These are phyloP conservation scores for Boletus semigastroideus DNA, from an alignment of 1,284 basidiomycete species.

Conservation along the genomic window DNA sequence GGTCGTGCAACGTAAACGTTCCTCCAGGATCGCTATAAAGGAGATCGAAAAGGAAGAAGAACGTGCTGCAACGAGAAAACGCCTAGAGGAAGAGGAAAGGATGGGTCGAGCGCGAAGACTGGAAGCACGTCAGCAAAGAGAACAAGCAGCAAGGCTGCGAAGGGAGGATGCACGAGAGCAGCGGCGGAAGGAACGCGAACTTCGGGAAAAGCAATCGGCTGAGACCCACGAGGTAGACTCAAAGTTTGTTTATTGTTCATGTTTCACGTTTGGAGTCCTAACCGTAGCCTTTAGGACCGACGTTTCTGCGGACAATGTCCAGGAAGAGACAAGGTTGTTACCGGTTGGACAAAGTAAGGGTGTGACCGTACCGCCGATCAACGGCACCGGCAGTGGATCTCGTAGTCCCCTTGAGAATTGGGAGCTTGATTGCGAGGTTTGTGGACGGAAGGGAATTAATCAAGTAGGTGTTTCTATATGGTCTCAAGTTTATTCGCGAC, in stretches of 20 bases:
- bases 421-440: slow-evolving; percentile 85
- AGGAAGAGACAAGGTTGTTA: slow-evolving; percentile 1
- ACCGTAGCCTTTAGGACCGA: slow-evolving; percentile 17
- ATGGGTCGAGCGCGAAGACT: slow-evolving; percentile 58
- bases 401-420: slow-evolving; percentile 63
- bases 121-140: slow-evolving; percentile 63
- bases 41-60: slow-evolving; percentile 74
- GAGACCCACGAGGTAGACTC: slow-evolving; percentile 7
- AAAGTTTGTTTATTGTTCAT: slow-evolving; percentile 12
- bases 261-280: slow-evolving; percentile 13
- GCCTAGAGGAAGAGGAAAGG: slow-evolving; percentile 65
- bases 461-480: slow-evolving; percentile 43
- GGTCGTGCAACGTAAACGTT: slow-evolving; percentile 77
- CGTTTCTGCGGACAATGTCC: background rate
- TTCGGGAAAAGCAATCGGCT: slow-evolving; percentile 27
- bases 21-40: slow-evolving; percentile 76
- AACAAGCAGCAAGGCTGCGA: slow-evolving; percentile 60
- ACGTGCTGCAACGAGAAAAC: slow-evolving; percentile 48
- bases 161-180: slow-evolving; percentile 57
- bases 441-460: slow-evolving; percentile 67
- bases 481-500: background rate
- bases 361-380: slow-evolving; percentile 11
- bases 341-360: slow-evolving; percentile 4
- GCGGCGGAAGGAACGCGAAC: slow-evolving; percentile 50
- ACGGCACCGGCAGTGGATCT: slow-evolving; percentile 41